Evolutionary conservation across 1,284 basidiomycete species (phyloP).

Genomic region (Apiotrichum montevideense): DNA sequence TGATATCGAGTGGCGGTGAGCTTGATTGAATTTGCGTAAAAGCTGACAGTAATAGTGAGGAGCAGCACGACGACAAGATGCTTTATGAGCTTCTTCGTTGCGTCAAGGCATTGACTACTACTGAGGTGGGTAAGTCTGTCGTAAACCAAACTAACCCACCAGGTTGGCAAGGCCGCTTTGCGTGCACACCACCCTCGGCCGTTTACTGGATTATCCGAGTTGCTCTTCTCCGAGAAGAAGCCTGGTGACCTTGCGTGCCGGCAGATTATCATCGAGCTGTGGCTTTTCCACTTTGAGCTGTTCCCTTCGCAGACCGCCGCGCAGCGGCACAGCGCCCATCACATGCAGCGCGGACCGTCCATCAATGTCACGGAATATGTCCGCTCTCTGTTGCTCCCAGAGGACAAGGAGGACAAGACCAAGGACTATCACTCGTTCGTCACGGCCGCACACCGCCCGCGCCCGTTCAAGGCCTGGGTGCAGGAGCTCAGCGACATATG

Average conservation of each 20-base stretch:
- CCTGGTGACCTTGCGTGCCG: conserved; percentile 86
- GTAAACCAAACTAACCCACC: too few species aligned
- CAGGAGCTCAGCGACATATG: conserved; percentile 83
- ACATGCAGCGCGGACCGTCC: background rate
- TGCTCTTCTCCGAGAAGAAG: conserved; percentile 94
- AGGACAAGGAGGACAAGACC: conserved; percentile 30
- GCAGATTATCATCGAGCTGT: conserved; percentile 81
- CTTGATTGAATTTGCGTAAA: conserved; percentile 9
- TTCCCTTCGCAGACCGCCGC: conserved; percentile 47
- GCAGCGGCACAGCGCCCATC: background rate
- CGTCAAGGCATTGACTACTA: conserved; percentile 87
- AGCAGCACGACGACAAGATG: conserved; percentile 94
- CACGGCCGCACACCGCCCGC: conserved; percentile 67
- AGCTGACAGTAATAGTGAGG: conserved; percentile 58
- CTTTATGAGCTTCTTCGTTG: conserved; percentile 88
- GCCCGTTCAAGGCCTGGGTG: conserved; percentile 86
- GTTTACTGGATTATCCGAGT: conserved; percentile 69
- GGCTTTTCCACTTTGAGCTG: conserved; percentile 74
- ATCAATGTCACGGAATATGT: conserved; percentile 30
- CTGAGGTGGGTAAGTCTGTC: conserved; percentile 42
- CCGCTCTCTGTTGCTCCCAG: conserved; percentile 37
- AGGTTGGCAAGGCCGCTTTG: conserved; percentile 55
- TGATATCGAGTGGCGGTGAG: conserved; percentile 90
- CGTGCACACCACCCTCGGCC: conserved; percentile 77
- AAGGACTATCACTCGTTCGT: conserved; percentile 70